A percentile compares a stretch with the other conserved stretches of the same genome.
Conservation (phyloP, 225 moss, liverwort and hornwort species). For the Lunularia cruciata region DNA sequence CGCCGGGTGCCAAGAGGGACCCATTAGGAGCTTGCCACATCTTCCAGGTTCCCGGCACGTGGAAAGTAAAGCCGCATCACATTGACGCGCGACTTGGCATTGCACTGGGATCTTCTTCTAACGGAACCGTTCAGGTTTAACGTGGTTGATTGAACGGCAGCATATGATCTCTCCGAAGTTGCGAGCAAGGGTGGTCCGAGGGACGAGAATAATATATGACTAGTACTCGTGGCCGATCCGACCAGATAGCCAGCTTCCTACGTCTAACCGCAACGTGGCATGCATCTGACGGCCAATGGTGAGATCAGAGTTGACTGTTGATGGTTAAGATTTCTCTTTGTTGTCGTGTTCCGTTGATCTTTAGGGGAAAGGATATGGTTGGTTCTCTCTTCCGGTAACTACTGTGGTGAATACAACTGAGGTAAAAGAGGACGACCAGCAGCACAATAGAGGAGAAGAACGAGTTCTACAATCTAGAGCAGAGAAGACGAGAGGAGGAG, state of each 20-base stretch:
- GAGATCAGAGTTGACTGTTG: slow-evolving; percentile 2
- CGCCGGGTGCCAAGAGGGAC: background rate
- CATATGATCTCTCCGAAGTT: too few relatives aligned
- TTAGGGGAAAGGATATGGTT: background rate
- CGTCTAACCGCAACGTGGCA: background rate
- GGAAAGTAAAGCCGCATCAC: slow-evolving; percentile 1
- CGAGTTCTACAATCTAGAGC: too few relatives aligned
- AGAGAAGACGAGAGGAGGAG: background rate
- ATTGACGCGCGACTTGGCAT: background rate
- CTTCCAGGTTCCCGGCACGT: slow-evolving; percentile 13
- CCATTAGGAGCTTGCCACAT: background rate
- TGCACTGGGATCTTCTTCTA: background rate
- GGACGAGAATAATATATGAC: too few relatives aligned
- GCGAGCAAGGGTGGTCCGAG: too few relatives aligned
- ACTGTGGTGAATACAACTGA: too few relatives aligned
- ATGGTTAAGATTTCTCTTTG: background rate
- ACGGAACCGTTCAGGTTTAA: background rate
- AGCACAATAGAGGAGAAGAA: background rate
- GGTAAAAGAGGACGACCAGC: background rate
- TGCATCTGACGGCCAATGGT: background rate
- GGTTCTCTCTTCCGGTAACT: background rate
- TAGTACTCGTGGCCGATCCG: slow-evolving; percentile 9
- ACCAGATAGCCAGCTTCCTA: background rate
- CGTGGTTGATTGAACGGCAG: background rate
- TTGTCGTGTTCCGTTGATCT: background rate